A percentile compares a stretch with the other conserved stretches of the same genome.
These are phyloP conservation scores for Sporothrix brasiliensis DNA, from an alignment of 2,329 filamentous ascomycete species.

Conservation along the genomic window DNA sequence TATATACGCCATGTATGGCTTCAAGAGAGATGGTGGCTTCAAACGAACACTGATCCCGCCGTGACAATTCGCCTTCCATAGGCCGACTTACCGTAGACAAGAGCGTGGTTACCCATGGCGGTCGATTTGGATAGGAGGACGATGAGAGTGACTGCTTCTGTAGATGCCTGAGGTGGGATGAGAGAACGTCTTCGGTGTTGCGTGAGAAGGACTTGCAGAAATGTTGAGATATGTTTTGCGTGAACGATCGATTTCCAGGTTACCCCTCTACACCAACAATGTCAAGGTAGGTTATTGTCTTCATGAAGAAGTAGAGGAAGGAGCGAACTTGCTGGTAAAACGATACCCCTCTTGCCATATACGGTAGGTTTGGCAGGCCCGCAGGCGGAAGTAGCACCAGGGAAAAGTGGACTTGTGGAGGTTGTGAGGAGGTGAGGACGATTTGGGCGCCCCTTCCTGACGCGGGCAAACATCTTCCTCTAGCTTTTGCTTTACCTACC, in stretches of 20 bases:
- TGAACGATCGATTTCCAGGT: not conserved
- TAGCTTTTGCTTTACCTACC: conserved; percentile 1
- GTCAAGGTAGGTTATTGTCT: conserved; percentile 1
- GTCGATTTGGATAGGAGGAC: not conserved
- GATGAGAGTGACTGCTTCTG: not conserved
- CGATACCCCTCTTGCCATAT: conserved; percentile 1
- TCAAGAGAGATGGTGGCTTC: not conserved
- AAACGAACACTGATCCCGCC: not conserved
- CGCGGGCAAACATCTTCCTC: conserved; percentile 29
- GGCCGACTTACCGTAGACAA: conserved; percentile 33
- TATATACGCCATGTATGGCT: not conserved
- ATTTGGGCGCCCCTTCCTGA: conserved; percentile 7
- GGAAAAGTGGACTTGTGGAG: conserved; percentile 3
- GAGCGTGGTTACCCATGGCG: conserved; percentile 34
- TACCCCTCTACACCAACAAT: not conserved
- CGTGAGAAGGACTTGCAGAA: not conserved
- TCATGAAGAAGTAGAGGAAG: conserved; percentile 6
- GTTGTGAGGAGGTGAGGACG: not conserved
- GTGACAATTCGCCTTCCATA: not conserved
- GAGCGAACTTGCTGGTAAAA: not conserved
- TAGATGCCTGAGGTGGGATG: not conserved
- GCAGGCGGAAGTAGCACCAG: not conserved
- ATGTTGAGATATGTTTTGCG: conserved; percentile 11
- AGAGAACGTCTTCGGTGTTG: not conserved
- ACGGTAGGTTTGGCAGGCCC: not conserved